Conservation (phyloP, 2,329 filamentous ascomycete genomes). For the Fusarium musae region DNA sequence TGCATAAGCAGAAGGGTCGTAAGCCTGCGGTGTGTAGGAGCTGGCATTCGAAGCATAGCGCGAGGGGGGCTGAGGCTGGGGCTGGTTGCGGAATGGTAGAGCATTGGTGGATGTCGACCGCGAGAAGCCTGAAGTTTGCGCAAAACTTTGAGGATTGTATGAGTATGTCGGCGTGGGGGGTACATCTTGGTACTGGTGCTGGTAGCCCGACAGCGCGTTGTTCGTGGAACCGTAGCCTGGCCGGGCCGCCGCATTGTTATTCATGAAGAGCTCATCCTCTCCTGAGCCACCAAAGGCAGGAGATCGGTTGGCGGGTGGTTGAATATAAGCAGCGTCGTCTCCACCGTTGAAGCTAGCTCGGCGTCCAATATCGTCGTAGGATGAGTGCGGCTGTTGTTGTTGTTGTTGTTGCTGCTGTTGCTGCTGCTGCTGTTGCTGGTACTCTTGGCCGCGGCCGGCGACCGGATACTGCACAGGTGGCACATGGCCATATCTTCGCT, state of each 20-base stretch:
- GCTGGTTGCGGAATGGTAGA: slow-evolving; percentile 60
- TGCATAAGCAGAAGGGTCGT: slow-evolving; percentile 71
- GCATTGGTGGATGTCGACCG: slow-evolving; percentile 65
- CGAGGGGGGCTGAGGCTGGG: slow-evolving; percentile 49
- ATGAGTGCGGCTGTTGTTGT: slow-evolving; percentile 47
- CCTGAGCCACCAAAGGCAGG: slow-evolving; percentile 39
- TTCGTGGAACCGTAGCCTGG: slow-evolving; percentile 56
- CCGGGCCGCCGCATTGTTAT: slow-evolving; percentile 53
- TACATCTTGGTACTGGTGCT: slow-evolving; percentile 61
- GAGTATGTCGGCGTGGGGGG: slow-evolving; percentile 60
- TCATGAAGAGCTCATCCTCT: slow-evolving; percentile 74
- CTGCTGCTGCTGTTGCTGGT: slow-evolving; percentile 46
- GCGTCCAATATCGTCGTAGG: slow-evolving; percentile 53
- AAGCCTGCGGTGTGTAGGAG: slow-evolving; percentile 63
- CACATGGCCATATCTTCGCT: slow-evolving; percentile 73
- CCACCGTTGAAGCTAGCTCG: slow-evolving; percentile 80
- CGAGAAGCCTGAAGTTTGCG: slow-evolving; percentile 47
- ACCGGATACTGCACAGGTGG: slow-evolving; percentile 73
- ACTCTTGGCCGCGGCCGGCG: slow-evolving; percentile 51
- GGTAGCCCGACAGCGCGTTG: slow-evolving; percentile 62
- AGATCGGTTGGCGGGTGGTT: slow-evolving; percentile 44
- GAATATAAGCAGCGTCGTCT: slow-evolving; percentile 72
- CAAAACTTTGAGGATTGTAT: slow-evolving; percentile 79
- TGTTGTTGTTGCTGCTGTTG: slow-evolving; percentile 45
- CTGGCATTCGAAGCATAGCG: slow-evolving; percentile 52